These are phyloP conservation scores for Phialophora macrospora DNA, from an alignment of 2,329 filamentous ascomycete genomes.

Conservation along the genomic window DNA sequence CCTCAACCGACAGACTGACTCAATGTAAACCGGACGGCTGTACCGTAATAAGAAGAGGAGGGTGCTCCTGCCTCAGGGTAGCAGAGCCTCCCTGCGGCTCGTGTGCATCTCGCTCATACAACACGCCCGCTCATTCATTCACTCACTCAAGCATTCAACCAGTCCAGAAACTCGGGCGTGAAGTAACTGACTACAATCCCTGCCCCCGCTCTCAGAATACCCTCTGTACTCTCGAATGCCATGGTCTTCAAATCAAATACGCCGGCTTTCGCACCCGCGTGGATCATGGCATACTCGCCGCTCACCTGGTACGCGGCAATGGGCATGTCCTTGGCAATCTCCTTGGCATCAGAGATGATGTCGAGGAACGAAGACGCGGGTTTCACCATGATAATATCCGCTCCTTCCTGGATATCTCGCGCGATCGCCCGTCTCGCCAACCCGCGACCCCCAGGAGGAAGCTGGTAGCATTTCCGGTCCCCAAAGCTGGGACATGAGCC, in stretches of 20 bases:
- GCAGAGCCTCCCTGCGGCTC: background rate
- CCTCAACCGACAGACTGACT: background rate
- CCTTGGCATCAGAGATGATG: constrained; percentile 96
- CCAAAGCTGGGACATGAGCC: constrained; percentile 90
- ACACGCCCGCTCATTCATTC: background rate
- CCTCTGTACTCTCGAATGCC: constrained; percentile 93
- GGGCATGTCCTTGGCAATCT: constrained; percentile 87
- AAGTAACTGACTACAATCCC: constrained; percentile 96
- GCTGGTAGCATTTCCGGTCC: constrained; percentile 94
- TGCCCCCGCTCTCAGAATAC: constrained; percentile 88
- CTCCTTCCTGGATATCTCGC: constrained; percentile 89
- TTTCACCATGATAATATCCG: constrained; percentile 99
- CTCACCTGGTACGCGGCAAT: constrained; percentile 96
- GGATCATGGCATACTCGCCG: constrained; percentile 97
- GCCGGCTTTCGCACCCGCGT: constrained; percentile 91
- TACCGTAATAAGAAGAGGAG: background rate
- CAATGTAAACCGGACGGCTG: background rate
- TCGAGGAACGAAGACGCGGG: constrained; percentile 94
- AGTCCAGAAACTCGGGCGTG: constrained; percentile 75
- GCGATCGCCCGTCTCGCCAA: constrained; percentile 88
- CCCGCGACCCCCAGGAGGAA: constrained; percentile 88
- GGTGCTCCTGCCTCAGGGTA: background rate
- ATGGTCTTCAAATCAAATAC: constrained; percentile 95
- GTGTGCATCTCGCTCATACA: background rate
- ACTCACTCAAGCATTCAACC: constrained; percentile 49